These are phyloP conservation scores for Paspalum vaginatum DNA, from an alignment of 176 grass and related monocot species.

Conservation along the genomic window DNA sequence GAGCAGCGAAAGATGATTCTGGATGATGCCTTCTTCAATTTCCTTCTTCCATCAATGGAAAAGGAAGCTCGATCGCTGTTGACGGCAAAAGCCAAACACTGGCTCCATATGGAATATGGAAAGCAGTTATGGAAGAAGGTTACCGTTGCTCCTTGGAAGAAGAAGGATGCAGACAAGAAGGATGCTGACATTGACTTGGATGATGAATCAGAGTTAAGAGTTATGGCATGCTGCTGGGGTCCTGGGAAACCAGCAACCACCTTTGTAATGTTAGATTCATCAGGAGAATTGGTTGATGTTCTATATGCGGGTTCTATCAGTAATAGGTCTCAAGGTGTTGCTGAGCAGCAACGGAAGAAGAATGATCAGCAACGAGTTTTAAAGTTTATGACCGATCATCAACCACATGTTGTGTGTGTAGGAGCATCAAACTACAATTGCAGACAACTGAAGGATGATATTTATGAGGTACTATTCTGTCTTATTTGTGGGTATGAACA, in stretches of 20 bases:
- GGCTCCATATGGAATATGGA: conserved; percentile 87
- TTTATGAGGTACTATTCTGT: conserved; percentile 78
- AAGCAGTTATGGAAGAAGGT: conserved; percentile 78
- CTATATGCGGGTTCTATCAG: conserved; percentile 92
- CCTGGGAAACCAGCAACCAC: conserved; percentile 94
- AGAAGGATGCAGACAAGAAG: conserved; percentile 63
- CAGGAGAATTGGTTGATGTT: conserved; percentile 95
- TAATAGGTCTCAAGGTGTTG: conserved; percentile 78
- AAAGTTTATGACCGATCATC: conserved; percentile 95
- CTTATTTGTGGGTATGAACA: background rate
- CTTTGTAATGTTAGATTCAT: conserved; percentile 90
- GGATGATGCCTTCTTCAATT: conserved; percentile 86
- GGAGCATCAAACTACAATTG: conserved; percentile 88
- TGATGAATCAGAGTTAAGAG: conserved; percentile 76
- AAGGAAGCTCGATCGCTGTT: conserved; percentile 82
- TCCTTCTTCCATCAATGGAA: conserved; percentile 85
- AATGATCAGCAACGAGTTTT: conserved; percentile 88
- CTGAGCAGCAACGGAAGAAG: conserved; percentile 82
- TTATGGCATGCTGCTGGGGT: conserved; percentile 98
- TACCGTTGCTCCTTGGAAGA: conserved; percentile 87
- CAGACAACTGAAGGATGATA: conserved; percentile 95
- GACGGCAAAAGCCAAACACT: conserved; percentile 73
- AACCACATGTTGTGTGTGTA: conserved; percentile 85
- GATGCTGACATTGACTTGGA: conserved; percentile 66
- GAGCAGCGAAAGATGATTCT: conserved; percentile 96